phyloP scores from a whole-genome alignment of 2,329 filamentous ascomycete species.

The Trichoderma pleuroti region DNA sequence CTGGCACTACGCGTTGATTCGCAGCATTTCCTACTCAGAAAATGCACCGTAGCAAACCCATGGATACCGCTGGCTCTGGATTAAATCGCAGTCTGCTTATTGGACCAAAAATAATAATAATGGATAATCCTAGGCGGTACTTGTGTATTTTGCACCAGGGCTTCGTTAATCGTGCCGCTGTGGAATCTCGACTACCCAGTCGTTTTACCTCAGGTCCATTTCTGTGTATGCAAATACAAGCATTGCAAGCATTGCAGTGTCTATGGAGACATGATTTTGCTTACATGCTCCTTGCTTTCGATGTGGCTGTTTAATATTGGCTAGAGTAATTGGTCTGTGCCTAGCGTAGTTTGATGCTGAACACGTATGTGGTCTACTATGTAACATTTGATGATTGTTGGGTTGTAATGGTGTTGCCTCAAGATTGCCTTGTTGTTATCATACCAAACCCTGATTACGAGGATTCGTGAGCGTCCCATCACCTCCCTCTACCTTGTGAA shows the following conservation, averaged over 20 bases:
- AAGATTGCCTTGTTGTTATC: background rate
- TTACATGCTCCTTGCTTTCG: background rate
- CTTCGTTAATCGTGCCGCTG: background rate
- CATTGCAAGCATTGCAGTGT: background rate
- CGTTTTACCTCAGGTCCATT: background rate
- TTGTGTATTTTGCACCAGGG: background rate
- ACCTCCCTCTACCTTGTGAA: rapidly evolving
- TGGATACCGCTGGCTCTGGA: background rate
- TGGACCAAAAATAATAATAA: background rate
- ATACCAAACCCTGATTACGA: background rate
- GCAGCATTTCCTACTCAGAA: background rate
- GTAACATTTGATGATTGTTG: background rate
- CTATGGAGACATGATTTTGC: background rate
- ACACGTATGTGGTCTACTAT: background rate
- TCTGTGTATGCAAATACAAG: background rate
- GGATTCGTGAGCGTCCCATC: background rate
- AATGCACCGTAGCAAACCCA: background rate
- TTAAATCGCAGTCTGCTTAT: background rate
- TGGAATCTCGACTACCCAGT: background rate
- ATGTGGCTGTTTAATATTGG: background rate
- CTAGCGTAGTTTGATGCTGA: too few relatives aligned
- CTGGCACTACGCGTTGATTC: background rate
- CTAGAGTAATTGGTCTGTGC: background rate
- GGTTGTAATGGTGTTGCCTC: background rate
- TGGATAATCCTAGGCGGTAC: background rate